Base-by-base conservation (phyloP, 306 rosid species). In the Vigna nakashimae region DNA sequence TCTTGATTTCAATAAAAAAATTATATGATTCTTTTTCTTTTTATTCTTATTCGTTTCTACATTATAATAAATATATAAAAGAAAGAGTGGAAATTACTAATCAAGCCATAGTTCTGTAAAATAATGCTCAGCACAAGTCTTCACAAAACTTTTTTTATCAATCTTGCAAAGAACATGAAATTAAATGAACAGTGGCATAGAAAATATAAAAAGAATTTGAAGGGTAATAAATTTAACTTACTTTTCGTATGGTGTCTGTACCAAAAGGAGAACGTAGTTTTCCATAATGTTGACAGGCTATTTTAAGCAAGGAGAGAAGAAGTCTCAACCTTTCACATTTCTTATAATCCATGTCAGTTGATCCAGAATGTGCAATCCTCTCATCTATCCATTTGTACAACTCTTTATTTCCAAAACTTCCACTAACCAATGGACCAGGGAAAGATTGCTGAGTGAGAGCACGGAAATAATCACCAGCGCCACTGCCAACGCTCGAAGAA, bases 401-500 rank as follows among this genome's bases (percentile, higher is more conserved):
- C 55, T 94, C 97, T 86, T 92, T 94, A 85, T 82, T 92, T 80
- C 96, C 96, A 81, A 94, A 93, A 82, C 85, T 90, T 71, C 93
- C 97, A 46, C 97, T 94, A 87, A 88, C 94, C 88, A 94, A 84
- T 75, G 98, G 98, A 84, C 98, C 97, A 5, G 96, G 96, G 87
- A 90, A 94, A 72, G 97, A 90, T 42, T 91, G 96, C 76, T 92
- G 93, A 91, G 88, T 83, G 79, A 92, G 79, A 76, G 96, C 89
- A 74, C 79, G 86, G 58, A 94, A 89, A 89, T 94, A 94, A 76
- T 84, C 84, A 18, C 87, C 63, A 12, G 71, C 42, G 67, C 71
- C 80, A 65, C 71, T 86, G 76, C 89, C 90, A 73, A 67, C 34
- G 78, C 82, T 80, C 6, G 85, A 68, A 69, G 89, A 75, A 83